phyloP scores from a whole-genome alignment of 176 grass and related monocot species.

The Tillandsia leiboldiana region DNA sequence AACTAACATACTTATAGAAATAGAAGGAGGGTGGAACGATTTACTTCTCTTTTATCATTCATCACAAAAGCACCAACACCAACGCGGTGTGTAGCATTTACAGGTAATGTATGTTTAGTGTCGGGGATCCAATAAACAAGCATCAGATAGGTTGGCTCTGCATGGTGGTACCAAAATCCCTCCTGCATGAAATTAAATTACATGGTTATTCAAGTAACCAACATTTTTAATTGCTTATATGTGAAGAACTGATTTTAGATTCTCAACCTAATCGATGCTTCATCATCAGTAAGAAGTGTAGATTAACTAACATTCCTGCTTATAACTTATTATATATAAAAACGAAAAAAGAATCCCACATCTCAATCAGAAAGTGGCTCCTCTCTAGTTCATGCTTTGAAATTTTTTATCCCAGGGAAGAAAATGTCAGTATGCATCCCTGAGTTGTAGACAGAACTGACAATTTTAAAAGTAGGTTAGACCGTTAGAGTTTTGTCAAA shows the following conservation, averaged over 20 bases:
- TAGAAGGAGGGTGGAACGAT: not conserved
- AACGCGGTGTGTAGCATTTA: slow-evolving; percentile 84
- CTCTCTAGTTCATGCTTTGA: too few relatives aligned
- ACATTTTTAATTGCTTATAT: too few relatives aligned
- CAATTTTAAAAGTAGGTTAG: too few relatives aligned
- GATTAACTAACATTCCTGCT: not conserved
- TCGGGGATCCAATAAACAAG: slow-evolving; percentile 83
- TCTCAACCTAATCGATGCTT: not conserved
- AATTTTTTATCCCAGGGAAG: too few relatives aligned
- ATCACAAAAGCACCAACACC: slow-evolving; percentile 95
- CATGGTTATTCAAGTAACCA: not conserved
- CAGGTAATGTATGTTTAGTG: slow-evolving; percentile 65
- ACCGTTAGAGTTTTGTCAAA: too few relatives aligned
- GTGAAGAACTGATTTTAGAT: not conserved
- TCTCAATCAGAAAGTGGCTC: too few relatives aligned
- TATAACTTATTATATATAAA: not conserved
- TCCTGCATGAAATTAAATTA: slow-evolving; percentile 49
- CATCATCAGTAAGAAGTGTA: not conserved
- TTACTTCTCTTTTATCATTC: slow-evolving; percentile 90
- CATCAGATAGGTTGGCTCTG: slow-evolving; percentile 90
- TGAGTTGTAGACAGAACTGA: too few relatives aligned
- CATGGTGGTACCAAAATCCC: slow-evolving; percentile 98
- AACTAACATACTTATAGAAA: not conserved
- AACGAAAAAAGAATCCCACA: too few relatives aligned
- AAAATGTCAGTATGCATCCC: too few relatives aligned